Conservation (phyloP, 2,329 filamentous ascomycete genomes). For the Penicillium frequentans region DNA sequence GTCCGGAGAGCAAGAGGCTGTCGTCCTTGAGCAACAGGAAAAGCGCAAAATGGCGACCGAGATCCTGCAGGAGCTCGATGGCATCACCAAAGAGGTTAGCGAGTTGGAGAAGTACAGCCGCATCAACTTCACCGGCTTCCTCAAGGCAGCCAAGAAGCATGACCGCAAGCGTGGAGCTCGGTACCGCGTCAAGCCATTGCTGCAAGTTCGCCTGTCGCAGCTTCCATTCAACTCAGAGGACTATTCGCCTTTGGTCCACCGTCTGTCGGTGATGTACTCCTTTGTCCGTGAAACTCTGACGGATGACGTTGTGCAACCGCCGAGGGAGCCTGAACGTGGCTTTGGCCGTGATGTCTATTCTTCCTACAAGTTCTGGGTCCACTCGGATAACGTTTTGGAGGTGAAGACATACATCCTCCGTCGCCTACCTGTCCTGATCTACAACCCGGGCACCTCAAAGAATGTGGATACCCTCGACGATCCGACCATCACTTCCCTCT, state of each 20-base stretch:
- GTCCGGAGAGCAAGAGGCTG: constrained; percentile 34
- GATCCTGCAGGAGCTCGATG: constrained; percentile 77
- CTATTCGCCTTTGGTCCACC: constrained; percentile 85
- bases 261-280: constrained; percentile 90
- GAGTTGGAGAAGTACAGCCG: constrained; percentile 93
- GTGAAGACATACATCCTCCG: constrained; percentile 95
- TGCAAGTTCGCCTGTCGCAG: constrained; percentile 85
- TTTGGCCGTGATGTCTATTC: constrained; percentile 68
- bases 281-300: constrained; percentile 79
- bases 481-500: constrained; percentile 90
- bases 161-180: constrained; percentile 84
- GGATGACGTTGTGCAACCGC: constrained; percentile 49
- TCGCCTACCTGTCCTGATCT: constrained; percentile 85
- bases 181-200: constrained; percentile 87
- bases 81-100: constrained; percentile 84
- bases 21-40: constrained; percentile 42
- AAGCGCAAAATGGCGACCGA: constrained; percentile 60
- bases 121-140: constrained; percentile 95
- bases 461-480: constrained; percentile 75
- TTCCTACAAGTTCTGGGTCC: constrained; percentile 95
- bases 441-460: constrained; percentile 82
- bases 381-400: constrained; percentile 91
- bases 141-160: constrained; percentile 99
- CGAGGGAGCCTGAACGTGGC: constrained; percentile 49
- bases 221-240: constrained; percentile 94